Base-by-base conservation (phyloP, 352 stramenopile genomes). In the Globisporangium sylvaticum region DNA sequence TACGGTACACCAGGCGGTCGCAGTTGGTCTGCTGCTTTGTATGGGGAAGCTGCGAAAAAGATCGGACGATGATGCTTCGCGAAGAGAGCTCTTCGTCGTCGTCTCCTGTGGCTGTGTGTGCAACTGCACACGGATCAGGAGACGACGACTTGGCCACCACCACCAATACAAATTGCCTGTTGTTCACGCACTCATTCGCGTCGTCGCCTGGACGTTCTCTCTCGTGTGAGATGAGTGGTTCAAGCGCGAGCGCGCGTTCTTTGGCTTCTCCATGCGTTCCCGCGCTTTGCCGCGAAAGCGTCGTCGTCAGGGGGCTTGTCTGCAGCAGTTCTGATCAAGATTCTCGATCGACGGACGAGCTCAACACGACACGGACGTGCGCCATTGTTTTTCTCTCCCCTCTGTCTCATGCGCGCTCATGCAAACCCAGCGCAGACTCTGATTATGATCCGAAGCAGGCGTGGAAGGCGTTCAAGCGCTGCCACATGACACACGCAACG, bases 401-500 rank as follows among this genome's bases (percentile, higher is more conserved):
- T 46, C 39, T 46, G 39, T 59, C 54, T 59, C 29, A 44, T 59
- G 54, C 22, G 24, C 9, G 14, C 34, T 44, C 37, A 44, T 44
- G 39, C 39, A 46, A 46, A 46, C 39, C 5, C 14, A 5, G 8
- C 0, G 5, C 39, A 46, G 39, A 46, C 12, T n/a, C 14, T 46
- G 39, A 46, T 46, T 20, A 46, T n/a, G 15, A 46, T 46, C 18
- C 37, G 39, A 46, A n/a, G 14, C 15, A n/a, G 14, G 4, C 4
- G 39, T n/a, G 34, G 12, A 15, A 42, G 12, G 34, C 9, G 15
- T 15, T 8, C 3, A 42, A 42, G 34, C 34, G 10, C 34, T 42
- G 39, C 58, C 58, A 64, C 58, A 64, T 64, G 58, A 64, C 58
- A 44, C 24, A 14, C 25, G 27, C 24, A 37, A 64, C 58, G 58